Percentiles rank a stretch among this genome's conserved stretches.
These are phyloP conservation scores for Pestalotiopsis sp. DNA, from an alignment of 2,329 filamentous ascomycete genomes.

Conservation along the genomic window DNA sequence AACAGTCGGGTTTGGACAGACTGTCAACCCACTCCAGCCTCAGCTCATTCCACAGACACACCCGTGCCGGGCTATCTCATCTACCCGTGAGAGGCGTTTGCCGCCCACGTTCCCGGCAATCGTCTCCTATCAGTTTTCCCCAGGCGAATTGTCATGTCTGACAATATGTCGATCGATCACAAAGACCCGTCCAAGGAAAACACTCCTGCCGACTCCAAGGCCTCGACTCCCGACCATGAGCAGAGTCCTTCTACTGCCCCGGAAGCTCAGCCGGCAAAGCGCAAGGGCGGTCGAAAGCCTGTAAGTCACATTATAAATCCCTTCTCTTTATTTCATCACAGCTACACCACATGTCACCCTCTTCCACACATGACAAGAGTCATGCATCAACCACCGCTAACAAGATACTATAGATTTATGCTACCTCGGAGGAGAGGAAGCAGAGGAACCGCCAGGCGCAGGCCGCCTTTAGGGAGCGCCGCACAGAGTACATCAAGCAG, in stretches of 20 bases:
- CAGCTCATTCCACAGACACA: constrained; percentile 7
- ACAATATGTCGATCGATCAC: constrained; percentile 67
- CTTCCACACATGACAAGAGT: background rate
- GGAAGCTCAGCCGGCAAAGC: constrained; percentile 73
- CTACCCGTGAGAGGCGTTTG: constrained; percentile 34
- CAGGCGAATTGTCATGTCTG: constrained; percentile 55
- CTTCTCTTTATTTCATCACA: background rate
- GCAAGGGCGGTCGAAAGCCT: constrained; percentile 96
- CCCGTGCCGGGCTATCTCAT: constrained; percentile 11
- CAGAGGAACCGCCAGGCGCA: constrained; percentile 97
- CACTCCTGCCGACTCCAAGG: constrained; percentile 62
- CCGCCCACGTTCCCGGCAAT: constrained; percentile 40
- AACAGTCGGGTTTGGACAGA: background rate
- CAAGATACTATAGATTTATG: constrained; percentile 75
- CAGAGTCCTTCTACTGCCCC: constrained; percentile 40
- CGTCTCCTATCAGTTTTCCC: constrained; percentile 25
- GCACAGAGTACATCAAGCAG: constrained; percentile 99
- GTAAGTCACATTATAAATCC: constrained; percentile 52
- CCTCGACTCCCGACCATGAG: constrained; percentile 61
- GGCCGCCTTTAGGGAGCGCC: constrained; percentile 92
- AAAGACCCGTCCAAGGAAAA: constrained; percentile 58
- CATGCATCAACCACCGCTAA: background rate
- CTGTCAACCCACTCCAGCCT: constrained; percentile 3
- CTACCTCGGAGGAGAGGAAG: constrained; percentile 97
- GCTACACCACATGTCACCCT: background rate